A percentile compares a stretch with the other conserved stretches of the same genome.
These are phyloP conservation scores for Cryptococcus sp. DNA, from an alignment of 1,284 basidiomycete species.

Conservation along the genomic window DNA sequence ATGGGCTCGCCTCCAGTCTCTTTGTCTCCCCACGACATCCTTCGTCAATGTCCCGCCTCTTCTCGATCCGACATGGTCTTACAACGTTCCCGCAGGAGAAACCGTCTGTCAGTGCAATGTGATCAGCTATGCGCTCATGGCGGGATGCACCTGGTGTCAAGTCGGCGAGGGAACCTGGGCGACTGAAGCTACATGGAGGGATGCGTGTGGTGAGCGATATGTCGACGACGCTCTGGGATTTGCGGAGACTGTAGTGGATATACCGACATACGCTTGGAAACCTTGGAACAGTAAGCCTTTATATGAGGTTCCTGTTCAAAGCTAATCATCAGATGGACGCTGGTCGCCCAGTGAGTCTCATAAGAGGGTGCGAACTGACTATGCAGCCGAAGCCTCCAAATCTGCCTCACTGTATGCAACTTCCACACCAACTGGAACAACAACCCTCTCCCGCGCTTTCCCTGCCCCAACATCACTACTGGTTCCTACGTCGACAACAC, in stretches of 20 bases:
- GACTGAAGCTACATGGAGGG: conserved; percentile 1
- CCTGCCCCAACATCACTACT: background rate
- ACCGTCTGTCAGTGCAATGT: conserved; percentile 10
- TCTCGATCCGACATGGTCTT: conserved; percentile 7
- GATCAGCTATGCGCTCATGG: conserved; percentile 9
- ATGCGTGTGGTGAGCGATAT: conserved; percentile 1
- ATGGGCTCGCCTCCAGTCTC: conserved; percentile 12
- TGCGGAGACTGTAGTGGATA: background rate
- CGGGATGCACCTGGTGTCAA: conserved; percentile 13
- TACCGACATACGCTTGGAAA: conserved; percentile 9
- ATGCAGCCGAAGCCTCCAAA: conserved; percentile 2
- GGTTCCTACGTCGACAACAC: background rate
- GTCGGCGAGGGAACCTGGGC: conserved; percentile 1
- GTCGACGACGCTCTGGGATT: conserved; percentile 2
- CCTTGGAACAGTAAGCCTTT: conserved; percentile 8
- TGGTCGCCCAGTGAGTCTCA: background rate
- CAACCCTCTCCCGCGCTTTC: conserved; percentile 10
- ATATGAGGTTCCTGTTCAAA: background rate
- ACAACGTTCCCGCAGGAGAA: background rate
- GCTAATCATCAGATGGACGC: background rate
- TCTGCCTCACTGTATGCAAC: conserved; percentile 6
- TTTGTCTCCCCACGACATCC: conserved; percentile 3
- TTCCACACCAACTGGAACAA: background rate
- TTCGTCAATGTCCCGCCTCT: conserved; percentile 14
- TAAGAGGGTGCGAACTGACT: background rate